phyloP scores from a whole-genome alignment of 768 basidiomycete species.

The Trametes punicea region DNA sequence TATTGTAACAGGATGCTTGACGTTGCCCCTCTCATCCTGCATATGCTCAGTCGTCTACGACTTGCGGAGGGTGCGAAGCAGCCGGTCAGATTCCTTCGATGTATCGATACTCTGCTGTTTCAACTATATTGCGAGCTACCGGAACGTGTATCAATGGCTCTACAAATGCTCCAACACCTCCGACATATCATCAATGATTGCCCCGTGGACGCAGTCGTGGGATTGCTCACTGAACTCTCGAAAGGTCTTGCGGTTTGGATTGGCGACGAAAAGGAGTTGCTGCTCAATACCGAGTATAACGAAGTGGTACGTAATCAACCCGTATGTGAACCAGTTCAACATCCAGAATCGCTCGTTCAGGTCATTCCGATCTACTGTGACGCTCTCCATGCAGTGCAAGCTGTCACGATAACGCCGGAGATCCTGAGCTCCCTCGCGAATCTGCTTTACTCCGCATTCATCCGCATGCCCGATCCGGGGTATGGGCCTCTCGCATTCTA shows the following conservation, averaged over 20 bases:
- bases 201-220: slow-evolving; percentile 11
- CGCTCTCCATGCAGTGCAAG: slow-evolving; percentile 39
- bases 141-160: neutral
- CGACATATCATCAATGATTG: neutral
- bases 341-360: slow-evolving; percentile 4
- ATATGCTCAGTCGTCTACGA: slow-evolving; percentile 1
- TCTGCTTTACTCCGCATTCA: slow-evolving; percentile 52
- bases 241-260: slow-evolving; percentile 50
- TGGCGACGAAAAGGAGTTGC: slow-evolving; percentile 39
- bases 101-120: slow-evolving; percentile 6
- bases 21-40: neutral
- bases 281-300: slow-evolving; percentile 45
- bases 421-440: slow-evolving; percentile 40
- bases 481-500: slow-evolving; percentile 52
- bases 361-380: slow-evolving; percentile 40
- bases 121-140: slow-evolving; percentile 5
- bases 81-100: neutral
- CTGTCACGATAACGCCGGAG: slow-evolving; percentile 38
- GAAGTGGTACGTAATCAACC: slow-evolving; percentile 43
- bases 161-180: neutral
- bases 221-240: slow-evolving; percentile 29
- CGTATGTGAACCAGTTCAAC: no score
- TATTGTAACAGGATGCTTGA: neutral
- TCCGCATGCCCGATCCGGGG: slow-evolving; percentile 43
- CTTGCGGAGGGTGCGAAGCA: neutral